Evolutionary conservation across 1,284 basidiomycete genomes (phyloP).

Genomic region (Papiliotrema terrestris): DNA sequence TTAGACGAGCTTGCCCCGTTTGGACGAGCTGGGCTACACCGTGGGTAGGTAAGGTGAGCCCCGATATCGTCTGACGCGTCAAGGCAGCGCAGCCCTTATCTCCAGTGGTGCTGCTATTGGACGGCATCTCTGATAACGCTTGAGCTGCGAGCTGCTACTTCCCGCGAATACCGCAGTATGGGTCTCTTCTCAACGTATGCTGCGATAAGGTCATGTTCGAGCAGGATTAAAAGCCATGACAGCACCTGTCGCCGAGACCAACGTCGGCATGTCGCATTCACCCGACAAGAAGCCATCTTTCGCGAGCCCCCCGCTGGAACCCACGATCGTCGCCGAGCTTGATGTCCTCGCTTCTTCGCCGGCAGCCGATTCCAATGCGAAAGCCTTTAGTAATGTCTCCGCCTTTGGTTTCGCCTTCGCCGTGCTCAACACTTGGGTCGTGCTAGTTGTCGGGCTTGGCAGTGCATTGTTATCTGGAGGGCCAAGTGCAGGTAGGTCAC

Average conservation of each 20-base stretch:
- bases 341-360: neutral
- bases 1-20: neutral
- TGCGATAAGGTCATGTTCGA: too few species aligned
- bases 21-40: too few species aligned
- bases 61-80: too few species aligned
- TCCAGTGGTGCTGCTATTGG: too few species aligned
- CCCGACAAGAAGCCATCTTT: neutral
- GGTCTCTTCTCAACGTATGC: neutral
- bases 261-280: neutral
- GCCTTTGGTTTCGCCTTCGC: slow-evolving; percentile 7
- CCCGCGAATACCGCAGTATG: too few species aligned
- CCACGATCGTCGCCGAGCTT: neutral
- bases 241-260: neutral
- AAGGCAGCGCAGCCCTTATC: too few species aligned
- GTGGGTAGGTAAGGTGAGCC: too few species aligned
- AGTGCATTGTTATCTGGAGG: slow-evolving; percentile 6
- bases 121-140: too few species aligned
- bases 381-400: neutral
- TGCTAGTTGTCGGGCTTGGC: slow-evolving; percentile 8
- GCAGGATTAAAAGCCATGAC: neutral
- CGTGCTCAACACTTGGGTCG: slow-evolving; percentile 9
- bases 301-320: neutral
- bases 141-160: too few species aligned
- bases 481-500: slow-evolving; percentile 25
- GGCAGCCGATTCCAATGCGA: neutral